These are phyloP conservation scores for Pyrenophora seminiperda DNA, from an alignment of 2,329 filamentous ascomycete genomes.

Conservation along the genomic window DNA sequence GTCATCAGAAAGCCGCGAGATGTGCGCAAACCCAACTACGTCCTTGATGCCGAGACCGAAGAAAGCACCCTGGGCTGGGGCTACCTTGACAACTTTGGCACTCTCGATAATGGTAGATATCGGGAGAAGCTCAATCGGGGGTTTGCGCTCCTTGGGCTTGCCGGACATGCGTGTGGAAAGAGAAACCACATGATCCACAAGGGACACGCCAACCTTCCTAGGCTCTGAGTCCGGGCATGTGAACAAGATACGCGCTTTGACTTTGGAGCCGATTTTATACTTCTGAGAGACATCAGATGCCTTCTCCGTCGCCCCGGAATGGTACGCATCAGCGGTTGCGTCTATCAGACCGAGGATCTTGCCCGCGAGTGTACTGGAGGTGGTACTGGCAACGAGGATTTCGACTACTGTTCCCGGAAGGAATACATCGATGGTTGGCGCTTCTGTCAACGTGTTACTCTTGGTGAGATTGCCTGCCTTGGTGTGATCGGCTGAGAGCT, in stretches of 20 bases:
- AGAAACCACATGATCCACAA: slow-evolving; percentile 81
- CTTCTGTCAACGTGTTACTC: slow-evolving; percentile 69
- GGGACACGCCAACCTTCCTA: slow-evolving; percentile 83
- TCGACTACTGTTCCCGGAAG: slow-evolving; percentile 91
- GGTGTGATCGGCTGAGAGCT: slow-evolving; percentile 76
- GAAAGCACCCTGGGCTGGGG: slow-evolving; percentile 80
- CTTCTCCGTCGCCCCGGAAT: slow-evolving; percentile 76
- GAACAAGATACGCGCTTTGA: slow-evolving; percentile 85
- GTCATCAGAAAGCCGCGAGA: slow-evolving; percentile 87
- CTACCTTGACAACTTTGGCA: slow-evolving; percentile 79
- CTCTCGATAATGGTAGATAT: slow-evolving; percentile 77
- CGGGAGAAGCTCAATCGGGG: slow-evolving; percentile 66
- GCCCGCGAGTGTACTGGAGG: slow-evolving; percentile 75
- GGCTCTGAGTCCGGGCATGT: slow-evolving; percentile 79
- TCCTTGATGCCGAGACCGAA: slow-evolving; percentile 70
- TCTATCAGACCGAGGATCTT: slow-evolving; percentile 93
- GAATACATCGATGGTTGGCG: slow-evolving; percentile 87
- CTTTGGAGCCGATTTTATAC: slow-evolving; percentile 81
- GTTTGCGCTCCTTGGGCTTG: slow-evolving; percentile 51
- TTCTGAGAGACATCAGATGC: slow-evolving; percentile 73
- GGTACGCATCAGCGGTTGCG: slow-evolving; percentile 86
- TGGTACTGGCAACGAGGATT: slow-evolving; percentile 77
- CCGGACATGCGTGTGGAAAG: slow-evolving; percentile 56
- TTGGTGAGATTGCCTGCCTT: slow-evolving; percentile 72
- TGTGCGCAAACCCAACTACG: slow-evolving; percentile 87